Conservation (phyloP, 2,329 filamentous ascomycete genomes). For the Coniella lustricola region DNA sequence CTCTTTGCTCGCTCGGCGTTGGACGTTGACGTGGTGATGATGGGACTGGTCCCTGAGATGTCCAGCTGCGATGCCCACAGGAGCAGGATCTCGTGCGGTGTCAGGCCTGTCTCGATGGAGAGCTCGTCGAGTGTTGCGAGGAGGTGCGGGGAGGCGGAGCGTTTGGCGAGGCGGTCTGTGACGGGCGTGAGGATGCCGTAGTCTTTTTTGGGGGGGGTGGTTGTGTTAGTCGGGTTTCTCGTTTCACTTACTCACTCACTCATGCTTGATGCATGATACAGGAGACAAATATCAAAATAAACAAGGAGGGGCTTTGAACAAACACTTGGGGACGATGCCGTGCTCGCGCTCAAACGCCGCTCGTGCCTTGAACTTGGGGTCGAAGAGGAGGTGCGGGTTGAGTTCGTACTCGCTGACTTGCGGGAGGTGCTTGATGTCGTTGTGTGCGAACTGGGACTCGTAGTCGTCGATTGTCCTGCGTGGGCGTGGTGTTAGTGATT, state of each 20-base stretch:
- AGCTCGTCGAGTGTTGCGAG: not conserved
- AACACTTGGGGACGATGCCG: slow-evolving; percentile 2
- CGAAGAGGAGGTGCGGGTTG: not conserved
- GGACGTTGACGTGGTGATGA: not conserved
- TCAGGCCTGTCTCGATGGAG: not conserved
- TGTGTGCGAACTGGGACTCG: not conserved
- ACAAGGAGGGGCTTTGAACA: not conserved
- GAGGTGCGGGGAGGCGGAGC: not conserved
- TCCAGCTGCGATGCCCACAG: not conserved
- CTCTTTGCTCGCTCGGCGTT: not conserved
- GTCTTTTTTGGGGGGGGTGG: not conserved
- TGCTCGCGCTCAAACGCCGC: not conserved
- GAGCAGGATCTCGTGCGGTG: not conserved
- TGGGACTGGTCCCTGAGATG: not conserved
- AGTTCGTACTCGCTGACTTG: slow-evolving; percentile 3
- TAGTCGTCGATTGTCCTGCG: slow-evolving; percentile 4
- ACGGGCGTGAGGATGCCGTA: slow-evolving; percentile 1
- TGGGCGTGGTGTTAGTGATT: too few species aligned
- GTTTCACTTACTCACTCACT: too few species aligned
- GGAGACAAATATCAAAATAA: not conserved
- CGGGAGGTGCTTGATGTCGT: slow-evolving; percentile 1
- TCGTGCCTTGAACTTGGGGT: not conserved
- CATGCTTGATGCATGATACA: too few species aligned
- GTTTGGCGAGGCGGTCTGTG: not conserved
- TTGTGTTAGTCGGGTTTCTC: not conserved